Evolutionary conservation across 768 basidiomycete species (phyloP), one percentile per base, ranked within the genome.

Genomic region (Boletus rubropictus): DNA sequence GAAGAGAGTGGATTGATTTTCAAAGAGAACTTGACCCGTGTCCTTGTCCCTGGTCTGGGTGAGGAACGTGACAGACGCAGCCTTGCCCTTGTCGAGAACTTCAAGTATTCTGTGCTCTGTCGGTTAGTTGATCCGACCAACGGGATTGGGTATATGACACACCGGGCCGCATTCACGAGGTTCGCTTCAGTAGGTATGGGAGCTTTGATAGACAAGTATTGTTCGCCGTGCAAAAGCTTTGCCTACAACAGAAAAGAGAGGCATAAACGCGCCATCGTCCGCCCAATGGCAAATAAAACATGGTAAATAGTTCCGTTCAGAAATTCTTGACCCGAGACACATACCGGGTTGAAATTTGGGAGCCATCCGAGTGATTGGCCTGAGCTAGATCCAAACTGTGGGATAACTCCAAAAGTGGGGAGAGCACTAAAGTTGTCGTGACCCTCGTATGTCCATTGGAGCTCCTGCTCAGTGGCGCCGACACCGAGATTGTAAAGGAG

Each of bases 141-240:
- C 27, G 27, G 22, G 36, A 24, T n/a, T 48, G 22, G 70, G 72
- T n/a, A n/a, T 35, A 29, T 34, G 39, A 49, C 59, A 17, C 62
- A 82, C 83, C 85, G 77, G 5, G 82, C 77, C 53, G 86, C 74
- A 61, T 76, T 94, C 25, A 90, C 74, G 18, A 98, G 72, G 18
- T 84, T 80, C 0, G 82, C 95, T 49, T 76, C 82, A 0, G 90
- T 91, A 1, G 95, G 94, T 50, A 98, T 88, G 0, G 87, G 83
- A 2, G 72, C 82, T 58, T 87, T 85, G 65, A 99, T 89, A 50
- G 81, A 77, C 56, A 99, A 71, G 66, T 90, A 98, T 60, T 98
- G 96, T 63, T 99, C 96, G 37, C 96, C 96, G 63, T 99, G 96
- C 15, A 99, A 78, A n/a, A 99, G 74, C 69, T 91, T 97, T 39